phyloP scores from a whole-genome alignment of 441 rosid species.

The Gossypium lobatum region DNA sequence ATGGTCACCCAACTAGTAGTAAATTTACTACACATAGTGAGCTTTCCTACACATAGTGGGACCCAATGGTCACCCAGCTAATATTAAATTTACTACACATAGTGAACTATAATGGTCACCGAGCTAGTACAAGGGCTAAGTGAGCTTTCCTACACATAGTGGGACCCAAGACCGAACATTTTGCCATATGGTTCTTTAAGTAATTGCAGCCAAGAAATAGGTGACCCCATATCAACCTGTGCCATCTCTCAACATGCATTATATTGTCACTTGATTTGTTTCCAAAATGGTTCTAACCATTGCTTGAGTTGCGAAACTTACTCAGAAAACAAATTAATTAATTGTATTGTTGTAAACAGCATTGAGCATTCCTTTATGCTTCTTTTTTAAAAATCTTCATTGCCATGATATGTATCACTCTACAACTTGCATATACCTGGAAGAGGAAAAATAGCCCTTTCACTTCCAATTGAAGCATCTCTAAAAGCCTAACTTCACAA shows the following conservation, averaged over 20 bases:
- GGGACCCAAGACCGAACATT: background rate
- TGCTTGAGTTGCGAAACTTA: background rate
- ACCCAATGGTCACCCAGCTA: too few relatives aligned
- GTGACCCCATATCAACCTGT: background rate
- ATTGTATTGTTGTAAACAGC: background rate
- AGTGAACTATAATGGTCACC: background rate
- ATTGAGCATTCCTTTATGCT: background rate
- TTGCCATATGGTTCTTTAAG: background rate
- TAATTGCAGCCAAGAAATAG: background rate
- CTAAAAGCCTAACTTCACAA: background rate
- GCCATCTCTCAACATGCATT: background rate
- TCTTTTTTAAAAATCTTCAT: slow-evolving; percentile 3
- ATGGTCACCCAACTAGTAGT: background rate
- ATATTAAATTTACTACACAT: background rate
- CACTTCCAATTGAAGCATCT: slow-evolving; percentile 4
- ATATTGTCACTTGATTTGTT: background rate
- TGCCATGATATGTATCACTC: background rate
- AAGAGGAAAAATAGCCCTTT: slow-evolving; percentile 16
- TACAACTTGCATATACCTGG: background rate
- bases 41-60: too few relatives aligned
- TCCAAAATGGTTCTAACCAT: background rate
- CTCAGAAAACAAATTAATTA: background rate
- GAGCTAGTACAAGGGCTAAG: background rate
- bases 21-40: too few relatives aligned
- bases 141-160: background rate